These are phyloP conservation scores for Endothia cerciana DNA, from an alignment of 2,329 filamentous ascomycete species.

Conservation along the genomic window DNA sequence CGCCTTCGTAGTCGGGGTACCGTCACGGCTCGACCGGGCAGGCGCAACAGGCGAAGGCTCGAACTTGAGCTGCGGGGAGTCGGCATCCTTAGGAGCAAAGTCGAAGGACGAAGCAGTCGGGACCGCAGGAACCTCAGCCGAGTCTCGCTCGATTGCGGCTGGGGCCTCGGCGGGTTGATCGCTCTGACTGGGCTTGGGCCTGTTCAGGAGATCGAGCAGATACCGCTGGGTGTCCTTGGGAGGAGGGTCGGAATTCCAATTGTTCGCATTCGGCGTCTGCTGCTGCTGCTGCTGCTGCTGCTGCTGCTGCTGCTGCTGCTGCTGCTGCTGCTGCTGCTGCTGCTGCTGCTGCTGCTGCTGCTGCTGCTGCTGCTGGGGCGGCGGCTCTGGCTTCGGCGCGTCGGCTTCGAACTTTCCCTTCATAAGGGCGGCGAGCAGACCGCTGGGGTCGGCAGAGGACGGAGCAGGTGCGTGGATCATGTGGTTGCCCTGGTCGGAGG, in stretches of 20 bases:
- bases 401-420: constrained; percentile 58
- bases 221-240: constrained; percentile 79
- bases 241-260: constrained; percentile 55
- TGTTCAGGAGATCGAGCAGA: constrained; percentile 82
- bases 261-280: constrained; percentile 32
- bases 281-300: constrained; percentile 17
- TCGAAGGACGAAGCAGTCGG: constrained; percentile 33
- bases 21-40: constrained; percentile 34
- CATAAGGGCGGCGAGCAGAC: constrained; percentile 64
- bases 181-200: constrained; percentile 68
- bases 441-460: constrained; percentile 58
- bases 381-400: constrained; percentile 41
- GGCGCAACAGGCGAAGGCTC: constrained; percentile 29
- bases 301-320: constrained; percentile 33
- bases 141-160: constrained; percentile 47
- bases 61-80: constrained; percentile 33
- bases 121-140: constrained; percentile 39
- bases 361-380: constrained; percentile 31
- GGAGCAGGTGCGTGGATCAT: constrained; percentile 62
- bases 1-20: constrained; percentile 36
- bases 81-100: constrained; percentile 34
- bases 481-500: constrained; percentile 35
- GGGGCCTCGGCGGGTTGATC: constrained; percentile 44
- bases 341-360: constrained; percentile 28
- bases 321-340: constrained; percentile 30